These are phyloP conservation scores for Cordyceps fumosorosea DNA, from an alignment of 2,329 filamentous ascomycete genomes.

Conservation along the genomic window DNA sequence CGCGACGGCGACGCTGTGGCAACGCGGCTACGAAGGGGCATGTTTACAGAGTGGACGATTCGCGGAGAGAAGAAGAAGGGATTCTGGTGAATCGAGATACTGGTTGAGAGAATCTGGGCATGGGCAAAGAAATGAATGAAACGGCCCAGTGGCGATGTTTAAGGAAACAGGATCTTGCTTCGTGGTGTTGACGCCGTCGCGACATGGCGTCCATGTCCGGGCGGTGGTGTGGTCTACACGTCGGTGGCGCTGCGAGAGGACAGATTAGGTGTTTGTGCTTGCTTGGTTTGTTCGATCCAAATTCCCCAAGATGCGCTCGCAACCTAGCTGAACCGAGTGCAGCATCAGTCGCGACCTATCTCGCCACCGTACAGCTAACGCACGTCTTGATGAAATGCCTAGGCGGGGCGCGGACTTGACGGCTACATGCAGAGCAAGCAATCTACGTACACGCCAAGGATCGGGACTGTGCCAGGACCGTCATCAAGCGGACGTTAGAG, in stretches of 20 bases:
- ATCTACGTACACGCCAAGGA: too few relatives aligned
- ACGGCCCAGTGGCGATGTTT: too few relatives aligned
- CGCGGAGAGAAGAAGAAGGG: neutral
- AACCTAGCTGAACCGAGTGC: neutral
- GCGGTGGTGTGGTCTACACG: too few relatives aligned
- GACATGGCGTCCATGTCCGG: too few relatives aligned
- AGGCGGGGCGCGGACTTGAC: neutral
- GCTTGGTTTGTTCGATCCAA: neutral
- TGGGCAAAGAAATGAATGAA: too few relatives aligned
- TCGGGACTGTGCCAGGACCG: too few relatives aligned
- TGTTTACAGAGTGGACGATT: conserved; percentile 8
- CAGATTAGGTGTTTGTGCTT: too few relatives aligned
- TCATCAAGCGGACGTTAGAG: too few relatives aligned
- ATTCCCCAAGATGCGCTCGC: too few relatives aligned
- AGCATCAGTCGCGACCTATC: neutral
- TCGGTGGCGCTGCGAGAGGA: too few relatives aligned
- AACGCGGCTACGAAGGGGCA: neutral
- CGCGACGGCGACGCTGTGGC: neutral
- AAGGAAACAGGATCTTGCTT: too few relatives aligned
- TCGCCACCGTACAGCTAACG: neutral
- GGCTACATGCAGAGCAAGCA: neutral
- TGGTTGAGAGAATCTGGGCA: neutral
- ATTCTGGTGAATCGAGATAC: neutral
- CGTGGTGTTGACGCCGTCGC: too few relatives aligned
- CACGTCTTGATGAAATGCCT: neutral